Percentiles rank a stretch among this genome's conserved stretches.
These are phyloP conservation scores for Lycium ferocissimum DNA, from an alignment of 257 asterid genomes.

Conservation along the genomic window DNA sequence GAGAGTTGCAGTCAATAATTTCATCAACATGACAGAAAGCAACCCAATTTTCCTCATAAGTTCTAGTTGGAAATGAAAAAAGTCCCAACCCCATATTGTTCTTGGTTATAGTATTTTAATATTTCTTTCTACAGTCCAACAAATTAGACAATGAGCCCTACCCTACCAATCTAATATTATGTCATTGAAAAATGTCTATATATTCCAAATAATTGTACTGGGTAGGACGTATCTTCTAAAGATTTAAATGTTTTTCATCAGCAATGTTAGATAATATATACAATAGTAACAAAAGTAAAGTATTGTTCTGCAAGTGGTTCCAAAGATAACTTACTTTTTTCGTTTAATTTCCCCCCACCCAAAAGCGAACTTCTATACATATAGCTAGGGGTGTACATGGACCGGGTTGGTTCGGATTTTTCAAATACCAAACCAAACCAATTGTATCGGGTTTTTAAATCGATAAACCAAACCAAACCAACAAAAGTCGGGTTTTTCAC, in stretches of 20 bases:
- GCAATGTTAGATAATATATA: conserved; percentile 25
- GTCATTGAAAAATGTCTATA: neutral
- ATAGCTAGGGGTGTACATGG: no score
- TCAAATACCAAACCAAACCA: no score
- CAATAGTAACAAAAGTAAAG: neutral
- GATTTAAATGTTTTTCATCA: conserved; percentile 6
- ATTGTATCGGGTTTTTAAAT: no score
- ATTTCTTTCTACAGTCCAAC: neutral
- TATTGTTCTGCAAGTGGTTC: conserved; percentile 22
- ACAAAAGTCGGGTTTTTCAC: no score
- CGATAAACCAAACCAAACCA: no score
- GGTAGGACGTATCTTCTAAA: conserved; percentile 30
- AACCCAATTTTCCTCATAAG: neutral
- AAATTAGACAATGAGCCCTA: neutral
- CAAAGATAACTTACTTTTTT: conserved; percentile 6
- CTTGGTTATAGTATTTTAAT: conserved; percentile 12
- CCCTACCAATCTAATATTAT: conserved; percentile 10
- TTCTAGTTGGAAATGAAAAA: neutral
- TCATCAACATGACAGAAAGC: neutral
- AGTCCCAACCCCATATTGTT: neutral
- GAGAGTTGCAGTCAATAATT: neutral
- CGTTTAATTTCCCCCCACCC: neutral
- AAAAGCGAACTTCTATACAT: neutral
- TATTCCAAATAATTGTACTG: conserved; percentile 26
- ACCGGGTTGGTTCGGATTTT: no score